Base-by-base conservation (phyloP, 2,329 filamentous ascomycete genomes). In the Nothomitra cinnamomea region DNA sequence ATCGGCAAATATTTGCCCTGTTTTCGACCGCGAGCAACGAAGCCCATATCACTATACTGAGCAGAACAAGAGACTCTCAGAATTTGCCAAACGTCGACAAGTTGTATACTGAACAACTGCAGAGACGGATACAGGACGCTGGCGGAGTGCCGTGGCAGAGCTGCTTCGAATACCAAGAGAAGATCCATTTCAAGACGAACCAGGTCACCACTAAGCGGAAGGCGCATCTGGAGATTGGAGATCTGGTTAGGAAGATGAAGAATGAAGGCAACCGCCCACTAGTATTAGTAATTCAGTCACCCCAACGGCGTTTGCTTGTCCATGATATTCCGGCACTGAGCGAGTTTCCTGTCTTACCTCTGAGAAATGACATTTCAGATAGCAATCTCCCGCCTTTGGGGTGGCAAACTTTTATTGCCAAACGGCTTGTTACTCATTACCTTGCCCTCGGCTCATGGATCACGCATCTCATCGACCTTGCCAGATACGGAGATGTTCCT, bases 381-480 rank as follows among this genome's bases (percentile, higher is more conserved):
- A 87, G 85, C 65, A 83, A 88, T 38, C 73, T 96, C 3, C 92
- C 92, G 8, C 88, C 90, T 0, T 75, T 99, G 15, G 89, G 88
- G 1, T 99, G 92, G 92, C 92, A 96, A 65, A 75, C 80, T 0
- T 89, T 94, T 56, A 82, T 94, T 55, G 87, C 88, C 1, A 87
- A 87, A 61, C 80, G 90, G 24, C 71, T 96, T 8, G 83, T 96
- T 7, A 82, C 82, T 25, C 87, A 95, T 62, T 98, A 95, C 64
- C 77, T 99, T 13, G 87, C 87, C 55, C 77, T 98, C n/a, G 87
- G 88, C 1, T 82, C 85, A 0, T 98, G 92, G 90, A 78, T 98
- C 45, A 70, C 87, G 41, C 89, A 98, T 67, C 74, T 98, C 17
- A 84, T 87, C 24, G 82, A 88, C 48, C 77, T 98, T 53, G 85